Evolutionary conservation across 129 eudicot species (phyloP).

Genomic region (Flaveria linearis): DNA sequence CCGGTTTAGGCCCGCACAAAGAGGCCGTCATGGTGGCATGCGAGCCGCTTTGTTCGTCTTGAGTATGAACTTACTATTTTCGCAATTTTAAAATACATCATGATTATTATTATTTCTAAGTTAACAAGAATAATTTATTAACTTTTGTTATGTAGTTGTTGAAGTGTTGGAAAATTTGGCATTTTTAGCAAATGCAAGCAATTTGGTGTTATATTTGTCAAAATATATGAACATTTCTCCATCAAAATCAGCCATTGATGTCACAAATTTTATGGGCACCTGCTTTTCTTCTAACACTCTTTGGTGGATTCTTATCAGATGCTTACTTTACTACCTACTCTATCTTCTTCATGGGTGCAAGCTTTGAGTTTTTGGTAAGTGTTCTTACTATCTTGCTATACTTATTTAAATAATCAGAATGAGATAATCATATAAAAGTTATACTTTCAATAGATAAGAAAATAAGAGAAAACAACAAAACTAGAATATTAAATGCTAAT

Average conservation of each 20-base stretch:
- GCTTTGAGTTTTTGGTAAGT: slow-evolving; percentile 61
- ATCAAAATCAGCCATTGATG: slow-evolving; percentile 53
- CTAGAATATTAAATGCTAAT: too few relatives aligned
- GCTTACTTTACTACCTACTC: slow-evolving; percentile 62
- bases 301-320: slow-evolving; percentile 86
- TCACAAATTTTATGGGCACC: slow-evolving; percentile 95
- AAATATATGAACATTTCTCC: slow-evolving; percentile 68
- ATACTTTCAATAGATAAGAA: too few relatives aligned
- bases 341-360: slow-evolving; percentile 59
- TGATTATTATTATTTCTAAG: too few relatives aligned
- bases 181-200: slow-evolving; percentile 82
- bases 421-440: not conserved
- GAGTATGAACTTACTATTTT: slow-evolving; percentile 34
- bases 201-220: slow-evolving; percentile 61
- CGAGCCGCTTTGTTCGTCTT: slow-evolving; percentile 69
- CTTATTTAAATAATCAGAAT: too few relatives aligned
- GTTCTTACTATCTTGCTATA: slow-evolving; percentile 5
- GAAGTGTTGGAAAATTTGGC: slow-evolving; percentile 85
- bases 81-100: not conserved
- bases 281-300: slow-evolving; percentile 79
- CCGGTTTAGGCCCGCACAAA: slow-evolving; percentile 50
- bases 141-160: slow-evolving; percentile 39
- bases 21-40: slow-evolving; percentile 81
- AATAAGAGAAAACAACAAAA: too few relatives aligned
- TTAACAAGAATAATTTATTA: not conserved